Conservation (phyloP, 2,329 filamentous ascomycete species). For the Ophiosphaerella narmari region DNA sequence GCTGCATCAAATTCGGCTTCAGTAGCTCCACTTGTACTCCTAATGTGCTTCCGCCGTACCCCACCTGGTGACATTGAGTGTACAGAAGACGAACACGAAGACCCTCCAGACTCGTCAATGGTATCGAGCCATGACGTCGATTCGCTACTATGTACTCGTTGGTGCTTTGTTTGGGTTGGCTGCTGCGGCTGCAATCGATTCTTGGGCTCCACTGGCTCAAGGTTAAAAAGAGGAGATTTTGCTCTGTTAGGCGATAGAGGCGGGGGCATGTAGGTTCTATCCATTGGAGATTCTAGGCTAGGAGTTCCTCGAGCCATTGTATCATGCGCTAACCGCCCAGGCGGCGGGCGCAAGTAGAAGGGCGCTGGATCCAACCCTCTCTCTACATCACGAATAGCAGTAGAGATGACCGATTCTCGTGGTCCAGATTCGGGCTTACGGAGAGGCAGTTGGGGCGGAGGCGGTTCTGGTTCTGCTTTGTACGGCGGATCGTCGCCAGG, state of each 20-base stretch:
- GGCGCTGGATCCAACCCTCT: conserved; percentile 35
- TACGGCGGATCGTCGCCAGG: conserved; percentile 28
- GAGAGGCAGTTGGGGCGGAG: conserved; percentile 36
- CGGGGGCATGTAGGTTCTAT: conserved; percentile 68
- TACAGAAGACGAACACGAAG: conserved; percentile 72
- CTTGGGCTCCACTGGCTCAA: conserved; percentile 24
- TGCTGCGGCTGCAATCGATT: conserved; percentile 28
- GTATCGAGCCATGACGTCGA: conserved; percentile 93
- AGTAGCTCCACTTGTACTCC: conserved; percentile 70
- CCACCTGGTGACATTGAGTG: conserved; percentile 79
- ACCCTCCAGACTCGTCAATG: conserved; percentile 86
- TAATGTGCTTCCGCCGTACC: conserved; percentile 70
- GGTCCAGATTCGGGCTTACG: conserved; percentile 32
- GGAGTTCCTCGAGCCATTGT: conserved; percentile 15
- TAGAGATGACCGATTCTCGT: conserved; percentile 48
- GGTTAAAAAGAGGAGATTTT: conserved; percentile 48
- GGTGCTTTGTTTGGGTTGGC: conserved; percentile 25
- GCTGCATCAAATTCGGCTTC: conserved; percentile 94
- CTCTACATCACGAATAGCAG: conserved; percentile 50
- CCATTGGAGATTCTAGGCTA: conserved; percentile 55
- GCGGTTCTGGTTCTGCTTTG: conserved; percentile 23
- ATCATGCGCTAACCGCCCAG: conserved; percentile 30
- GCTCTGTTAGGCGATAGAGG: conserved; percentile 70
- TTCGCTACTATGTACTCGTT: conserved; percentile 70
- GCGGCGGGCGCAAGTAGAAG: conserved; percentile 43